A percentile compares a stretch with the other conserved stretches of the same genome.
Conservation (phyloP, 2,329 filamentous ascomycete genomes). For the Macrophomina pseudophaseolina region DNA sequence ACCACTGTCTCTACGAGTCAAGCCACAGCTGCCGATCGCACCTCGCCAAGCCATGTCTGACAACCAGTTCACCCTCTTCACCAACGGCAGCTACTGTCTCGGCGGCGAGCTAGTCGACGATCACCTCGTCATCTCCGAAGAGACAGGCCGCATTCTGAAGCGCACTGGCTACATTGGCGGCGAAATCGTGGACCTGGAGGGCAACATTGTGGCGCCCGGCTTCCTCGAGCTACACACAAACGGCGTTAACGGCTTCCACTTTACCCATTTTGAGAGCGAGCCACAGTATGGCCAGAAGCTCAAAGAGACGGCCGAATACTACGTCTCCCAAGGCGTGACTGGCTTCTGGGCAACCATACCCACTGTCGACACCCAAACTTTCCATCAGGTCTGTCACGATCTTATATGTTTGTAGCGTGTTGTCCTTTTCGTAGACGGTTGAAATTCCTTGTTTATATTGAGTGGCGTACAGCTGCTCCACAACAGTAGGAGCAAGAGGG, state of each 20-base stretch:
- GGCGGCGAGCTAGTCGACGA: constrained; percentile 51
- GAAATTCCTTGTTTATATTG: no score
- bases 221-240: constrained; percentile 63
- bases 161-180: constrained; percentile 51
- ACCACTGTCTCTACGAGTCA: constrained; percentile 4
- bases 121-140: constrained; percentile 52
- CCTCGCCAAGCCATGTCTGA: constrained; percentile 38
- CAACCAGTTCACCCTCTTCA: constrained; percentile 53
- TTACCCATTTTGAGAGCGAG: constrained; percentile 55
- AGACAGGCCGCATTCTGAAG: constrained; percentile 50
- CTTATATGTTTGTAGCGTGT: no score
- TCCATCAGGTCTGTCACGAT: constrained; percentile 46
- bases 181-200: constrained; percentile 54
- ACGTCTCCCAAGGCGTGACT: constrained; percentile 58
- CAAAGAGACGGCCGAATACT: constrained; percentile 53
- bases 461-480: no score
- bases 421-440: not conserved
- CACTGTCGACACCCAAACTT: constrained; percentile 54
- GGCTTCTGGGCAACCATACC: constrained; percentile 61
- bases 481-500: no score
- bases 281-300: constrained; percentile 51
- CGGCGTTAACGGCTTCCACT: constrained; percentile 59
- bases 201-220: constrained; percentile 58
- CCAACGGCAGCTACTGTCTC: constrained; percentile 52
- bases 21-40: not conserved